Percentiles rank a stretch among this genome's conserved stretches.
phyloP scores from a whole-genome alignment of 495 filamentous ascomycete genomes.

The Astrothelium macrocarpum region DNA sequence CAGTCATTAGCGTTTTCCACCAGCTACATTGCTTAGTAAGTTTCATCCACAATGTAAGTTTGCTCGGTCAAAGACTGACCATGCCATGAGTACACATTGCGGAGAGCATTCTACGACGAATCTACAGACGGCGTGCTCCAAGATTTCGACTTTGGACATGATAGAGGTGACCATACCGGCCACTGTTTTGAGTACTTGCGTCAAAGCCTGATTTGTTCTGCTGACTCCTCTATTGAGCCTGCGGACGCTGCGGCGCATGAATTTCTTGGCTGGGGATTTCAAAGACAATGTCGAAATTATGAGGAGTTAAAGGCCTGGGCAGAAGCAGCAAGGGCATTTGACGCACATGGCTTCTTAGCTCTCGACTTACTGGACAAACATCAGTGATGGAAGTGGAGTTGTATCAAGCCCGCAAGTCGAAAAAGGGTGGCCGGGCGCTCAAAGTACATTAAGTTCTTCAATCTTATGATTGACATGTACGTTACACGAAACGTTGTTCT shows the following conservation, averaged over 20 bases:
- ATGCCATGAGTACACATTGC: conserved; percentile 14
- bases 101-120: conserved; percentile 18
- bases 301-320: conserved; percentile 15
- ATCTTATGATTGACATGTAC: background rate
- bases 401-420: background rate
- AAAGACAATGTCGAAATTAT: conserved; percentile 18
- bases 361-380: background rate
- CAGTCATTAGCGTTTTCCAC: conserved; percentile 20
- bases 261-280: conserved; percentile 14
- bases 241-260: conserved; percentile 6
- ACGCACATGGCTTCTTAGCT: background rate
- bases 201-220: conserved; percentile 18
- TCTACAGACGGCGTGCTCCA: conserved; percentile 9
- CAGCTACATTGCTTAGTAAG: conserved; percentile 20
- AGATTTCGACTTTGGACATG: conserved; percentile 21
- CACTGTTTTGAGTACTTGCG: conserved; percentile 24
- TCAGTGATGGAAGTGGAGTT: background rate
- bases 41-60: background rate
- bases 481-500: too few species aligned
- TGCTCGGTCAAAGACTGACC: background rate
- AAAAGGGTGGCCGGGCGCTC: background rate
- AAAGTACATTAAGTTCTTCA: background rate
- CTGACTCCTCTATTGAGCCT: conserved; percentile 19
- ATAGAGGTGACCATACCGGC: conserved; percentile 12
- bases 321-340: background rate